These are phyloP conservation scores for Sophora flavescens DNA, from an alignment of 306 rosid genomes.

Conservation along the genomic window DNA sequence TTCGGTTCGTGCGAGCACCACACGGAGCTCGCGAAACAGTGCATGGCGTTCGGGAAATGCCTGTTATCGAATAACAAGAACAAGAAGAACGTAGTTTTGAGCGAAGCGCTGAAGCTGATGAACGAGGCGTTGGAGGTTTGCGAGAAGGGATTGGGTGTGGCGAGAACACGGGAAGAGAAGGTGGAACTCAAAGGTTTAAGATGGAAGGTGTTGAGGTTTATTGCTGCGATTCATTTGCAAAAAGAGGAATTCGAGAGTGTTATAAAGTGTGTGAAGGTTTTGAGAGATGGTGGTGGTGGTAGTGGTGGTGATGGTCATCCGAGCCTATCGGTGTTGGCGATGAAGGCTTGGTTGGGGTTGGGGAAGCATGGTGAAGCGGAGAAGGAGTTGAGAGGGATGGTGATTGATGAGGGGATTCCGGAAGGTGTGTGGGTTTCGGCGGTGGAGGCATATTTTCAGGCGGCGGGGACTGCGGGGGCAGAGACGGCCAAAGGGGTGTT, in stretches of 20 bases:
- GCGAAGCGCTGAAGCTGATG: slow-evolving; percentile 82
- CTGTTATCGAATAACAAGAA: slow-evolving; percentile 50
- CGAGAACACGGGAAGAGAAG: slow-evolving; percentile 63
- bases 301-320: slow-evolving; percentile 84
- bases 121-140: slow-evolving; percentile 84
- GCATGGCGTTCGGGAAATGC: slow-evolving; percentile 67
- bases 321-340: slow-evolving; percentile 86
- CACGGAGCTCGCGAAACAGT: slow-evolving; percentile 70
- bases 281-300: slow-evolving; percentile 62
- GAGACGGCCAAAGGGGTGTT: slow-evolving; percentile 93
- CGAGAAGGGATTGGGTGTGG: slow-evolving; percentile 71
- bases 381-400: slow-evolving; percentile 93
- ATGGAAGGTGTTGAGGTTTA: slow-evolving; percentile 79
- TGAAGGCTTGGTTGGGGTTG: slow-evolving; percentile 93
- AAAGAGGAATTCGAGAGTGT: slow-evolving; percentile 83
- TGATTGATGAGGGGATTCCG: slow-evolving; percentile 74
- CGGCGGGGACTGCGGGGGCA: slow-evolving; percentile 85
- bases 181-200: slow-evolving; percentile 62
- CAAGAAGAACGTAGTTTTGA: slow-evolving; percentile 45
- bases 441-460: slow-evolving; percentile 77
- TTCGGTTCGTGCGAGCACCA: slow-evolving; percentile 67
- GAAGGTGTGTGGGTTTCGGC: slow-evolving; percentile 93
- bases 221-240: slow-evolving; percentile 87
- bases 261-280: slow-evolving; percentile 84
- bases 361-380: slow-evolving; percentile 81